A percentile compares a stretch with the other conserved stretches of the same genome.
phyloP scores from a whole-genome alignment of 1,284 basidiomycete species.

The Xanthoconium separans region DNA sequence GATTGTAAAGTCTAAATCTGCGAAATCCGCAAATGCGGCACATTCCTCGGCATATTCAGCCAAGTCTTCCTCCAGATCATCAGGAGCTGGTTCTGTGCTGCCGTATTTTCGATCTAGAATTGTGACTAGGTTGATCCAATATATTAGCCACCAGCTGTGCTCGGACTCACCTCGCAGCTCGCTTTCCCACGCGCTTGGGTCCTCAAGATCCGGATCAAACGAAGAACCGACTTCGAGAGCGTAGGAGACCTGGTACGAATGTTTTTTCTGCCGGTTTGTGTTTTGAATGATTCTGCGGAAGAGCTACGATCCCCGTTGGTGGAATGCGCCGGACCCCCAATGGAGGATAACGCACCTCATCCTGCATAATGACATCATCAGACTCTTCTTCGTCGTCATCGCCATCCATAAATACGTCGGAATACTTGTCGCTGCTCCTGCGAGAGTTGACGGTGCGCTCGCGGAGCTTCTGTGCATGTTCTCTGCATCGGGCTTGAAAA shows the following conservation, averaged over 20 bases:
- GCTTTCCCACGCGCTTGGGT: slow-evolving; percentile 56
- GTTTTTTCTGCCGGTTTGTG: slow-evolving; percentile 44
- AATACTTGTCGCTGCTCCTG: slow-evolving; percentile 44
- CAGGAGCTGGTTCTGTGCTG: slow-evolving; percentile 34
- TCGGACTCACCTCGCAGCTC: slow-evolving; percentile 42
- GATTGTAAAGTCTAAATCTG: slow-evolving; percentile 38
- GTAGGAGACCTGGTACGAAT: slow-evolving; percentile 60
- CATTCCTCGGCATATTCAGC: slow-evolving; percentile 58
- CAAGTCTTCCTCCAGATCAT: slow-evolving; percentile 55
- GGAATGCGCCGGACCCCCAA: slow-evolving; percentile 2
- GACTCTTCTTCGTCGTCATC: slow-evolving; percentile 54
- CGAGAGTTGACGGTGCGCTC: slow-evolving; percentile 45
- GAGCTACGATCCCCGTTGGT: slow-evolving; percentile 42
- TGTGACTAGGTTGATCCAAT: background rate
- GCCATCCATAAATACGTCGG: slow-evolving; percentile 52
- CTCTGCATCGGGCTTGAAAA: slow-evolving; percentile 59
- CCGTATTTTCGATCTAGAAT: slow-evolving; percentile 9
- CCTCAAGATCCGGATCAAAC: slow-evolving; percentile 68
- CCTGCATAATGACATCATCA: slow-evolving; percentile 51
- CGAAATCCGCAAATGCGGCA: slow-evolving; percentile 49
- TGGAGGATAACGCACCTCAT: slow-evolving; percentile 47
- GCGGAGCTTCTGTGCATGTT: slow-evolving; percentile 55
- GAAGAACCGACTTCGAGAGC: slow-evolving; percentile 70
- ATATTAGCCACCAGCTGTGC: slow-evolving; percentile 10
- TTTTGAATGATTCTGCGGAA: slow-evolving; percentile 61